Evolutionary conservation across 257 asterid species (phyloP), one percentile per base, ranked within the genome.

Genomic region (Verbascum thapsus): DNA sequence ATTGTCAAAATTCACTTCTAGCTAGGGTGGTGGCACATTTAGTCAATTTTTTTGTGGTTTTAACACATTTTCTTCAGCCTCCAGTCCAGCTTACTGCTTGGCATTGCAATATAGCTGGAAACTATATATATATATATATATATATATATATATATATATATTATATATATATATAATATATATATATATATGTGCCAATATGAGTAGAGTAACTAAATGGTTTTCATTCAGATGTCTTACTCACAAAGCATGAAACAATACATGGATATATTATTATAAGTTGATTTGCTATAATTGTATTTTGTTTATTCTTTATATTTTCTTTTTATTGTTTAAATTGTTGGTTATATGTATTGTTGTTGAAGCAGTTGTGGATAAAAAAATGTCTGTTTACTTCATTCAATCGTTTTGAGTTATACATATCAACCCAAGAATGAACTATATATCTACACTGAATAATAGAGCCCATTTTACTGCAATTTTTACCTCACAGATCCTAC

Each of bases 221-320:
- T 15, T 23, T 30, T n/a, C n/a, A n/a, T n/a, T n/a, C n/a, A n/a
- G n/a, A n/a, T n/a, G n/a, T n/a, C n/a, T n/a, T n/a, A n/a, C n/a
- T n/a, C n/a, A 10, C 13, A 16, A 17, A 15, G 22, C 20, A 5
- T 35, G 49, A 34, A 19, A 41, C 30, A 58, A 38, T 41, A 35
- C 67, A 66, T 47, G 61, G 72, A 48, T 71, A 35, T 72, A 63
- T 66, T n/a, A 26, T 61, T 73, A 79, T 82, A 76, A 75, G 64
- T 74, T 75, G 81, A 74, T 61, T 75, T 72, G 77, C 66, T 69
- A 55, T 60, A 81, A n/a, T 64, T 55, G 66, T 74, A 49, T 39
- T 52, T 41, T 61, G n/a, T n/a, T 67, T 56, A 6, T 10, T 16
- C 26, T 23, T 32, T 22, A 47, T n/a, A n/a, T 20, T 20, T 40